Evolutionary conservation across 2,329 filamentous ascomycete species (phyloP).

Genomic region (Cadophora malorum): DNA sequence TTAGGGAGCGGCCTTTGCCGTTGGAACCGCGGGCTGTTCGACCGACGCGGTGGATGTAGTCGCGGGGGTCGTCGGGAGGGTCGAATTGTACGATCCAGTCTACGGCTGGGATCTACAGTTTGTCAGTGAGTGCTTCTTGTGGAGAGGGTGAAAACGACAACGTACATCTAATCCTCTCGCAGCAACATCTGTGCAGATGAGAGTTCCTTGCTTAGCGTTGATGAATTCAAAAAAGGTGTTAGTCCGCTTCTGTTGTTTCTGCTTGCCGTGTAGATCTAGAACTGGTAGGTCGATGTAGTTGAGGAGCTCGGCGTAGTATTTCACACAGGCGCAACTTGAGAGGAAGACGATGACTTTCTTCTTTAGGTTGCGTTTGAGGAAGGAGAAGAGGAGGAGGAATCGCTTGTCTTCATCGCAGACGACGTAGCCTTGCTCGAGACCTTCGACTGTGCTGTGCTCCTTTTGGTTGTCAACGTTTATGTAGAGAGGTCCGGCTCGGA

Average conservation of each 20-base stretch:
- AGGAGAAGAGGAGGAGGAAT: conserved; percentile 92
- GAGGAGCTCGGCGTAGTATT: conserved; percentile 93
- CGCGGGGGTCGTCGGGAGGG: conserved; percentile 86
- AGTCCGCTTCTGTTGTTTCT: conserved; percentile 99
- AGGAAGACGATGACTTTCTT: conserved; percentile 96
- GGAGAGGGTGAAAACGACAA: conserved; percentile 28
- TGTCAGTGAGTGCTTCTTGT: conserved; percentile 31
- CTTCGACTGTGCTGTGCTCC: conserved; percentile 89
- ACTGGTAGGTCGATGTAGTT: conserved; percentile 97
- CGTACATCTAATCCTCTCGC: conserved; percentile 87
- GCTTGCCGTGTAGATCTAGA: conserved; percentile 87
- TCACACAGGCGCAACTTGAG: conserved; percentile 89
- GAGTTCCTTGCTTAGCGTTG: conserved; percentile 81
- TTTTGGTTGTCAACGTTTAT: conserved; percentile 95
- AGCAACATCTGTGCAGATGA: conserved; percentile 97
- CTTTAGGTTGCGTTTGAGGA: conserved; percentile 89
- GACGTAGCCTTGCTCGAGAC: conserved; percentile 94
- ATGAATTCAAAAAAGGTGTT: conserved; percentile 98
- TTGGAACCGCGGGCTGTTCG: conserved; percentile 88
- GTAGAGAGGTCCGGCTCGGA: conserved; percentile 89
- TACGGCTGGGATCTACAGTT: conserved; percentile 78
- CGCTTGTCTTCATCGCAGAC: conserved; percentile 92
- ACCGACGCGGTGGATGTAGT: conserved; percentile 96
- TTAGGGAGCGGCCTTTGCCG: conserved; percentile 83
- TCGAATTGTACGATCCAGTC: conserved; percentile 98